Base-by-base conservation (phyloP, 1,284 basidiomycete species). In the Ustilago loliicola region DNA sequence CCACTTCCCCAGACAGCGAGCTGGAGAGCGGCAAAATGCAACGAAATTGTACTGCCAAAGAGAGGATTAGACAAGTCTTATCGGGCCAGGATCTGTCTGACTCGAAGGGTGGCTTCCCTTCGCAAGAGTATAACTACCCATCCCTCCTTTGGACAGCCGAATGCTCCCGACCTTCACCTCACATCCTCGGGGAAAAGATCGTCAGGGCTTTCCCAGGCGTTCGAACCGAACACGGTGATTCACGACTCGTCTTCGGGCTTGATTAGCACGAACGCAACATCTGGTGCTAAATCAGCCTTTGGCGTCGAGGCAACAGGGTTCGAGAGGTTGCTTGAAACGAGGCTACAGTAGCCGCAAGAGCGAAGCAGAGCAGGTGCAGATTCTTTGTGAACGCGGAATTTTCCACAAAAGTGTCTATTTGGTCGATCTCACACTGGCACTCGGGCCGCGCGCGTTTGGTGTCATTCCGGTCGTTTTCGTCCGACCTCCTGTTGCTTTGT, bases 381-480 rank as follows among this genome's bases (percentile, higher is more conserved):
- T 17, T 15, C 17, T 40, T 40, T 15, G 6, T 6, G 17, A 15
- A 40, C 13, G 19, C 38, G 19, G 38, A 15, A 40, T 17, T 17
- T 19, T 40, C 38, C 11, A 6, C 17, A 29, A n/a, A 53, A 30
- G 11, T 34, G 51, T 53, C n/a, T 15, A 3, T 4, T 32, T 8
- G 9, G 11, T 8, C 13, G 27, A 21, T 27, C 48, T 50, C 4
- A 50, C 48, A 50, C 17, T 29, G 0, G 10, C 13, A 8, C 8
- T 19, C 48, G 19, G 3, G 19, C n/a, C 45, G 45, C 45, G 45
- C n/a, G 45, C 48, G 23, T 50, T 56, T 54, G 59, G 48, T 29
- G 27, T 45, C 32, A 40, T 27, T 54, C 67, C 67, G 67, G 67
- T 50, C 47, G 36, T 61, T 50, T 47, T 15, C 38, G 29, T 50